Conservation (phyloP, 164 flowering plant species). For the Brasenia schreberi region DNA sequence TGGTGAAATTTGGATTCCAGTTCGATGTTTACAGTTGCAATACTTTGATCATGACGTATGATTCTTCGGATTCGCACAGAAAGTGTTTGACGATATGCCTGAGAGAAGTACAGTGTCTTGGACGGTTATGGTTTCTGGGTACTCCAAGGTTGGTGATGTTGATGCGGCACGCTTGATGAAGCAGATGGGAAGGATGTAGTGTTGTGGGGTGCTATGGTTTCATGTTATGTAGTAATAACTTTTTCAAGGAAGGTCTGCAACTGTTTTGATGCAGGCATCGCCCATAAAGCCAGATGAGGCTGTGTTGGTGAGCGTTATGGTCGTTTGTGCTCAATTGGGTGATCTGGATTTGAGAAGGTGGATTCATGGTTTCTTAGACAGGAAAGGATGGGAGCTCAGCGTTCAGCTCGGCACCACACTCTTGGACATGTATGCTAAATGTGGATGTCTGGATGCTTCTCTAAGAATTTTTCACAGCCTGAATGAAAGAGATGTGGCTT, state of each 20-base stretch:
- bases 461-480: background rate
- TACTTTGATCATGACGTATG: slow-evolving; percentile 35
- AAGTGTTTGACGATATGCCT: slow-evolving; percentile 35
- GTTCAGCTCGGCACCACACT: slow-evolving; percentile 24
- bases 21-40: slow-evolving; percentile 39
- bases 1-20: slow-evolving; percentile 30
- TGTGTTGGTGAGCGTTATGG: slow-evolving; percentile 33
- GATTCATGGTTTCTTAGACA: slow-evolving; percentile 31
- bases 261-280: slow-evolving; percentile 43
- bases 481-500: slow-evolving; percentile 2
- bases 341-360: slow-evolving; percentile 47
- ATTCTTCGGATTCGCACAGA: slow-evolving; percentile 17
- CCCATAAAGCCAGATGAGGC: slow-evolving; percentile 40
- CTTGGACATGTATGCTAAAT: slow-evolving; percentile 2
- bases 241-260: slow-evolving; percentile 44
- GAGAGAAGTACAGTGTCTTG: slow-evolving; percentile 27
- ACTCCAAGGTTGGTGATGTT: slow-evolving; percentile 36
- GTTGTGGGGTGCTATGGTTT: slow-evolving; percentile 61
- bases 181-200: slow-evolving; percentile 46
- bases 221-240: slow-evolving; percentile 52
- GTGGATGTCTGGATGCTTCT: slow-evolving; percentile 2
- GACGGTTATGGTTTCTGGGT: slow-evolving; percentile 56
- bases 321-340: slow-evolving; percentile 63
- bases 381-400: slow-evolving; percentile 10
- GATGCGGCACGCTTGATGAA: slow-evolving; percentile 41